These are phyloP conservation scores for Cyanidiococcus yangmingshanensis DNA, from an alignment of 23 red algal genomes.

Conservation along the genomic window DNA sequence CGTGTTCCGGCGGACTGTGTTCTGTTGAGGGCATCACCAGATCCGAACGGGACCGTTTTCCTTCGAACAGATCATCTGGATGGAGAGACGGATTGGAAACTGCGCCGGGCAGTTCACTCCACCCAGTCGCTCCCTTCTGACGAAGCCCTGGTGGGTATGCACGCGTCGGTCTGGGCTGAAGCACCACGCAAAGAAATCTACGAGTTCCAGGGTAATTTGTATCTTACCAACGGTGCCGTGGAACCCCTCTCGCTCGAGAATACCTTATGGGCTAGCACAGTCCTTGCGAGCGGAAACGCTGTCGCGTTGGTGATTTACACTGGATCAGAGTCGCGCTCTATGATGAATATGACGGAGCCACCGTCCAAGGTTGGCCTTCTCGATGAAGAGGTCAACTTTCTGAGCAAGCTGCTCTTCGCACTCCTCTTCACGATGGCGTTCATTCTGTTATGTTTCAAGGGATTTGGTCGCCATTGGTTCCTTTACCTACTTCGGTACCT, in stretches of 20 bases:
- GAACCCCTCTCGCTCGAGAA: slow-evolving; percentile 83
- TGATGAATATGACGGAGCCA: slow-evolving; percentile 61
- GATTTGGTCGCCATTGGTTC: slow-evolving; percentile 49
- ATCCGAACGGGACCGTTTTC: slow-evolving; percentile 49
- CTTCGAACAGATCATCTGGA: slow-evolving; percentile 94
- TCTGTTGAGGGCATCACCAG: slow-evolving; percentile 46
- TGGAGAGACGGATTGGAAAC: slow-evolving; percentile 98
- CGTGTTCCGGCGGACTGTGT: slow-evolving; percentile 94
- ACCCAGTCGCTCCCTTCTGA: slow-evolving; percentile 54
- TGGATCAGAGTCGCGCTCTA: slow-evolving; percentile 59
- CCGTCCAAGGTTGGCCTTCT: slow-evolving; percentile 83
- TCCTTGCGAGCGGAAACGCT: slow-evolving; percentile 70
- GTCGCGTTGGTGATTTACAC: slow-evolving; percentile 77
- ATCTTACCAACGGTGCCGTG: slow-evolving; percentile 16
- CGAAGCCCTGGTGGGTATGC: slow-evolving; percentile 35
- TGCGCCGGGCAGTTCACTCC: slow-evolving; percentile 64
- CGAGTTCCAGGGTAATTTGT: slow-evolving; percentile 79
- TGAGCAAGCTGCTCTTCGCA: slow-evolving; percentile 87
- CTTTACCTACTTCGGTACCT: slow-evolving; percentile 93
- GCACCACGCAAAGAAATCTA: slow-evolving; percentile 80
- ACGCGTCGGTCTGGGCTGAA: slow-evolving; percentile 47
- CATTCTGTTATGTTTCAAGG: slow-evolving; percentile 56
- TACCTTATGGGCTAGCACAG: slow-evolving; percentile 89
- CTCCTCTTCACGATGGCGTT: slow-evolving; percentile 55
- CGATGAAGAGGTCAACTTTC: slow-evolving; percentile 65